phyloP scores from a whole-genome alignment of 768 basidiomycete genomes.

The Suillus americanus region DNA sequence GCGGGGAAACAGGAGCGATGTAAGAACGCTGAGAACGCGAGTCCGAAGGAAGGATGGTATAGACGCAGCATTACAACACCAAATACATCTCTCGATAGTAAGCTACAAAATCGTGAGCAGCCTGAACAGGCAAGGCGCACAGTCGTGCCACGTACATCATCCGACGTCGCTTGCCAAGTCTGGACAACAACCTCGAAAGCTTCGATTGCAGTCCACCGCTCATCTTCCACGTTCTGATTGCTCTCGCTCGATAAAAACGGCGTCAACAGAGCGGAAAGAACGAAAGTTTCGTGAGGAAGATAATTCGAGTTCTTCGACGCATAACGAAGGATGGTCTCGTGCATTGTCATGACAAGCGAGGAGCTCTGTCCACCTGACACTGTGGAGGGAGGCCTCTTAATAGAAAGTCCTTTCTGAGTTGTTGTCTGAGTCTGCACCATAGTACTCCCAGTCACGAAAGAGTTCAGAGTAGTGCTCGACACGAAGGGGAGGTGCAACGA shows the following conservation, averaged over 20 bases:
- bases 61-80: slow-evolving; percentile 67
- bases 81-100: slow-evolving; percentile 60
- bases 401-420: slow-evolving; percentile 32
- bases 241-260: slow-evolving; percentile 49
- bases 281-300: slow-evolving; percentile 58
- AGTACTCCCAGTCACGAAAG: slow-evolving; percentile 15
- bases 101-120: slow-evolving; percentile 29
- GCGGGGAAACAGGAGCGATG: slow-evolving; percentile 42
- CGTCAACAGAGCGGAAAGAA: slow-evolving; percentile 55
- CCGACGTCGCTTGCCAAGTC: slow-evolving; percentile 52
- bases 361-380: slow-evolving; percentile 31
- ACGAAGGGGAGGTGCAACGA: slow-evolving; percentile 45
- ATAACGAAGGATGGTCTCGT: slow-evolving; percentile 47
- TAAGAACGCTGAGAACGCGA: slow-evolving; percentile 51
- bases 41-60: slow-evolving; percentile 42
- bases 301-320: slow-evolving; percentile 28
- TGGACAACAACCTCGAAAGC: slow-evolving; percentile 57
- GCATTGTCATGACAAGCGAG: slow-evolving; percentile 43
- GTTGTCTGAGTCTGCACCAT: slow-evolving; percentile 21
- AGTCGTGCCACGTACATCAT: slow-evolving; percentile 46
- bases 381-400: slow-evolving; percentile 46
- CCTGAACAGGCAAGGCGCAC: slow-evolving; percentile 2
- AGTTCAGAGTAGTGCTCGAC: slow-evolving; percentile 33
- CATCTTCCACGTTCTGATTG: slow-evolving; percentile 43
- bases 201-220: slow-evolving; percentile 56